Evolutionary conservation across 2,329 filamentous ascomycete species (phyloP), one percentile per base, ranked within the genome.

Genomic region (Trichoderma harzianum): DNA sequence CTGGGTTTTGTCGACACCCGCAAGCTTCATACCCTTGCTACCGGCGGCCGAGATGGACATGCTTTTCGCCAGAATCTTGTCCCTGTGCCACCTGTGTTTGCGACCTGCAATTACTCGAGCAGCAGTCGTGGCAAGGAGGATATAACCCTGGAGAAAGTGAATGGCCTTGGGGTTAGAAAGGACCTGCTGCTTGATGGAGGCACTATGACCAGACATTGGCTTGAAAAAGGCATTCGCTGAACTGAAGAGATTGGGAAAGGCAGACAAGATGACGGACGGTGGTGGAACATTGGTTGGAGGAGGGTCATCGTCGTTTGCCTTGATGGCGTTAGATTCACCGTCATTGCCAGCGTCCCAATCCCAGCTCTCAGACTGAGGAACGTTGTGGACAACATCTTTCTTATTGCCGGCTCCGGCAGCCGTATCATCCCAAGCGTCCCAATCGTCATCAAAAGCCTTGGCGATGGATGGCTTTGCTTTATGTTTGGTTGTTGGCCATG

Each of bases 251-350:
- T 88, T 84, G 0, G 93, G 90, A 75, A 97, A 94, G 8, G 94
- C 81, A 10, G 92, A 90, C 26, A 98, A 86, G 16, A 98, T 85
- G 24, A 97, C 87, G 1, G 93, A 93, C 1, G 95, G 95, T 5
- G 95, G 95, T 11, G 95, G 95, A 8, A 98, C 90, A 78, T 97
- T 98, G 21, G 90, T 93, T 6, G 94, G 94, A 7, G 93, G 92
- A 28, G 85, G 83, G 6, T 80, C 79, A 51, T 80, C 78, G 71
- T 84, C 79, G n/a, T 73, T 74, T 16, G 28, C 14, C 26, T 68
- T 70, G 10, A 74, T 67, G 30, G 78, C 73, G 65, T 78, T 62
- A 5, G 76, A 72, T 57, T 80, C 72, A 30, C 76, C 75, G 14
- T 75, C 75, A 53, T 84, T 83, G 55, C 80, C 81, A 1, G 83